Evolutionary conservation across 148 eudicot species (phyloP).

Genomic region (Vaccinium darrowii): DNA sequence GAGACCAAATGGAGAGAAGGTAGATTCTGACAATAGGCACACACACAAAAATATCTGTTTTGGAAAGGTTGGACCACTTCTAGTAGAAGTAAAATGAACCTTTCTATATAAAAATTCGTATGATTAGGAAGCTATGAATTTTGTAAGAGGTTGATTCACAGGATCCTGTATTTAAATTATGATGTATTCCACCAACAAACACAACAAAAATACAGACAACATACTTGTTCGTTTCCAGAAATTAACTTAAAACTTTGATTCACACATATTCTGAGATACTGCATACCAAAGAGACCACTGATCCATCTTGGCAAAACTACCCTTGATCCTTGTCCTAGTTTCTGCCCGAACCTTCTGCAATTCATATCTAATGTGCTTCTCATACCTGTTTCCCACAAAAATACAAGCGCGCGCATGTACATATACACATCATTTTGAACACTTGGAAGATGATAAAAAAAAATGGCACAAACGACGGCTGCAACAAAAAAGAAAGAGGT

Average conservation of each 20-base stretch:
- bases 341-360: constrained; percentile 76
- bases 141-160: neutral
- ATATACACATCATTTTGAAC: no score
- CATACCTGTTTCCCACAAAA: constrained; percentile 50
- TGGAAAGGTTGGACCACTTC: neutral
- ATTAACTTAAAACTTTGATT: neutral
- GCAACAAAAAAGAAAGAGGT: no score
- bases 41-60: neutral
- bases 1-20: neutral
- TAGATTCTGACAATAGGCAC: neutral
- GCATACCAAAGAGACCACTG: constrained; percentile 19
- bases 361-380: constrained; percentile 79
- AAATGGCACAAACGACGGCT: no score
- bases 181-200: neutral
- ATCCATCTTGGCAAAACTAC: constrained; percentile 83
- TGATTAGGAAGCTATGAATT: neutral
- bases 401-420: no score
- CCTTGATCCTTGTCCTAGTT: no score
- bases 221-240: neutral
- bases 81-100: no score
- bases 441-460: no score
- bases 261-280: neutral
- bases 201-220: neutral
- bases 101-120: no score
- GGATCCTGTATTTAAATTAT: neutral